A percentile compares a stretch with the other conserved stretches of the same genome.
phyloP scores from a whole-genome alignment of 306 rosid species.

The Cucurbita maxima region DNA sequence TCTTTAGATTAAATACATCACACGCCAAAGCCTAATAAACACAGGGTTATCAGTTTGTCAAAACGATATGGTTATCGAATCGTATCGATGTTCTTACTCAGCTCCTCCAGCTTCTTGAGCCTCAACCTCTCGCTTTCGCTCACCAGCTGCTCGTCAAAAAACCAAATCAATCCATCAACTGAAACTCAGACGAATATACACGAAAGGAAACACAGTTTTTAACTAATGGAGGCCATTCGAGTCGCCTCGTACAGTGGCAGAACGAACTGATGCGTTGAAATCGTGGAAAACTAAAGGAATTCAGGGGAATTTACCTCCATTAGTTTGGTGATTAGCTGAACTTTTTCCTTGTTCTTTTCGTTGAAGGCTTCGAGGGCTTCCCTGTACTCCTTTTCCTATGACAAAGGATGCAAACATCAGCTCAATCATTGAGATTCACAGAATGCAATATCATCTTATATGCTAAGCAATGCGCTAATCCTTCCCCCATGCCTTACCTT shows the following conservation, averaged over 20 bases:
- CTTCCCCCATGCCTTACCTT: conserved; percentile 33
- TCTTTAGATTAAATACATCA: conserved; percentile 43
- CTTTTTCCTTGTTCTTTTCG: conserved; percentile 85
- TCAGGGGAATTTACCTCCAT: conserved; percentile 44
- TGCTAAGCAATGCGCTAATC: not conserved
- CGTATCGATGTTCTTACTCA: conserved; percentile 73
- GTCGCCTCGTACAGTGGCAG: not conserved
- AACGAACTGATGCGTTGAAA: not conserved
- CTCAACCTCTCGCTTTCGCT: conserved; percentile 79
- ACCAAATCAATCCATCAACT: not conserved
- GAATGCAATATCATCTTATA: conserved; percentile 1
- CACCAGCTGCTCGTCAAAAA: conserved; percentile 16
- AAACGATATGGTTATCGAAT: conserved; percentile 21
- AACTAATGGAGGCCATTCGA: not conserved
- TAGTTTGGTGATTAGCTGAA: conserved; percentile 58
- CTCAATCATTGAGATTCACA: conserved; percentile 3
- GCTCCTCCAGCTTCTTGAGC: conserved; percentile 97
- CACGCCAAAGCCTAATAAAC: conserved; percentile 59
- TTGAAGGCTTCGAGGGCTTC: conserved; percentile 93
- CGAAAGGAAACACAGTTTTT: not conserved
- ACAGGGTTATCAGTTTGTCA: conserved; percentile 16
- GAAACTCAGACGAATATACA: not conserved
- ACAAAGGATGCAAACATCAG: conserved; percentile 7
- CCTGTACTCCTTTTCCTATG: conserved; percentile 83
- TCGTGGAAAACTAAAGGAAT: not conserved